Evolutionary conservation across 176 grass and related monocot species (phyloP).

Genomic region (Thinopyrum elongatum): DNA sequence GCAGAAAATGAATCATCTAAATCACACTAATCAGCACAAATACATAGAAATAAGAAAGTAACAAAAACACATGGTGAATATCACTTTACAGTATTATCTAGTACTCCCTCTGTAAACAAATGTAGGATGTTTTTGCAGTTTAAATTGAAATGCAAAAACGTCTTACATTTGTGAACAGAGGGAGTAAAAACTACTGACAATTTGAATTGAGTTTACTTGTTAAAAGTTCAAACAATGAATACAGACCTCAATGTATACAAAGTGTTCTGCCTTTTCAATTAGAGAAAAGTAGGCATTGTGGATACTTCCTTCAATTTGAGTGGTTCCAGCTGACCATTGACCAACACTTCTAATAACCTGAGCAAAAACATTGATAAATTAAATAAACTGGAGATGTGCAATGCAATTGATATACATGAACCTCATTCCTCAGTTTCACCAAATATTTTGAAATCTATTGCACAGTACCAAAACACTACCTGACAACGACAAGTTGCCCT

Average conservation of each 20-base stretch:
- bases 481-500: slow-evolving; percentile 79
- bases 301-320: slow-evolving; percentile 96
- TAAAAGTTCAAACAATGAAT: slow-evolving; percentile 4
- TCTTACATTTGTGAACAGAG: too few species aligned
- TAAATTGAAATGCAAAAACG: too few species aligned
- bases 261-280: slow-evolving; percentile 94
- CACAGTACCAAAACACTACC: slow-evolving; percentile 50
- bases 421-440: neutral
- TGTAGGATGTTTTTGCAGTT: too few species aligned
- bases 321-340: slow-evolving; percentile 97
- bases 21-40: neutral
- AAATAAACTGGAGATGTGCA: neutral
- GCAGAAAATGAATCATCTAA: slow-evolving; percentile 11
- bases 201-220: slow-evolving; percentile 5
- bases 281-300: slow-evolving; percentile 90
- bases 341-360: slow-evolving; percentile 96
- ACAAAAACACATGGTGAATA: slow-evolving; percentile 6
- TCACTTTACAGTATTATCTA: slow-evolving; percentile 1
- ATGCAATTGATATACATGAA: slow-evolving; percentile 2
- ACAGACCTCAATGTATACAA: slow-evolving; percentile 92
- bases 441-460: slow-evolving; percentile 13
- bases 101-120: too few species aligned
- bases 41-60: neutral
- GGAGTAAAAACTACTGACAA: neutral
- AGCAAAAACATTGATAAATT: slow-evolving; percentile 13